These are phyloP conservation scores for Exophiala lecanii-corni DNA, from an alignment of 2,329 filamentous ascomycete genomes.

Conservation along the genomic window DNA sequence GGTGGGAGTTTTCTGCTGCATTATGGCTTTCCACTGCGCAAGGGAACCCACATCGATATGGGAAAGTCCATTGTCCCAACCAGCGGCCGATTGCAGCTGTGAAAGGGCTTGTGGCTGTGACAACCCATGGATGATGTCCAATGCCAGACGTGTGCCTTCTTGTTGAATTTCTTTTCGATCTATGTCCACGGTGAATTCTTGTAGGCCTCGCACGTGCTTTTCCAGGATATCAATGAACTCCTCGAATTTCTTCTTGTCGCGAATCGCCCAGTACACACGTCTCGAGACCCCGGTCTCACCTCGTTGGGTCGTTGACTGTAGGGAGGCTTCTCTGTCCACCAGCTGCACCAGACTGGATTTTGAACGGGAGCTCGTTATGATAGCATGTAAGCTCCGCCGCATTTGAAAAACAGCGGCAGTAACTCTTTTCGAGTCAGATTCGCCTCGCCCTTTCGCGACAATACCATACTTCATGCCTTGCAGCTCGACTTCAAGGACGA, in stretches of 20 bases:
- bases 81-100: not conserved
- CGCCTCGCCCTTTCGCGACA: not conserved
- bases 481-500: slow-evolving; percentile 3
- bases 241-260: slow-evolving; percentile 7
- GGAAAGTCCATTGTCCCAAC: not conserved
- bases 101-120: slow-evolving; percentile 3
- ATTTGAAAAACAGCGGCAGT: slow-evolving; percentile 1
- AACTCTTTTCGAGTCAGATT: not conserved
- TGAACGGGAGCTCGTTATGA: slow-evolving; percentile 1
- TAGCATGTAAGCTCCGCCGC: slow-evolving; percentile 1
- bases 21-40: not conserved
- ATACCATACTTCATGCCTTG: slow-evolving; percentile 4
- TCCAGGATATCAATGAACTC: slow-evolving; percentile 1
- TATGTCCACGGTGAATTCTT: not conserved
- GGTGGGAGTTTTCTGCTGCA: slow-evolving; percentile 3
- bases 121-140: slow-evolving; percentile 1
- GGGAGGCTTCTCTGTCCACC: not conserved
- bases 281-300: not conserved
- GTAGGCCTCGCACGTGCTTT: slow-evolving; percentile 2
- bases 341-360: slow-evolving; percentile 4
- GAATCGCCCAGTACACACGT: slow-evolving; percentile 4
- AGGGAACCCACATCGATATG: not conserved
- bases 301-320: not conserved
- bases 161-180: slow-evolving; percentile 5
- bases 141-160: slow-evolving; percentile 1